A percentile compares a stretch with the other conserved stretches of the same genome.
Conservation (phyloP, 1,139 yeast genomes). For the Candida neerlandica region DNA sequence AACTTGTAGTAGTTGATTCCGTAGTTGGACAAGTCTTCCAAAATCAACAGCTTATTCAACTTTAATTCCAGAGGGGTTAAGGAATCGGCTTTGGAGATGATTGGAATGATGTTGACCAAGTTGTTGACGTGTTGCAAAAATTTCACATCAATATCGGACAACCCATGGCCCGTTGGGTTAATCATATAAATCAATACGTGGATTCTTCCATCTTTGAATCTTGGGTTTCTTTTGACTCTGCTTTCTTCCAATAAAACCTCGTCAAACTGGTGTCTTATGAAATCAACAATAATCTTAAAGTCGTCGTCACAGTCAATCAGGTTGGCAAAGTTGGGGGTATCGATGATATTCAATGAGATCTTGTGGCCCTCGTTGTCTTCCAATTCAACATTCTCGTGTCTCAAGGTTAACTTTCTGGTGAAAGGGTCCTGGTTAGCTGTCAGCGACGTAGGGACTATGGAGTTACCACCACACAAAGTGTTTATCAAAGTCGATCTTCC, state of each 20-base stretch:
- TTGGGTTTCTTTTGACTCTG: constrained; percentile 49
- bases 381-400: constrained; percentile 53
- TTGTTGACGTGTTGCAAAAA: constrained; percentile 44
- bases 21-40: constrained; percentile 45
- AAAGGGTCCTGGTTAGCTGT: constrained; percentile 48
- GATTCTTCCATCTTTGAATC: constrained; percentile 52
- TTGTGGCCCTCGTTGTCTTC: constrained; percentile 56
- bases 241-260: constrained; percentile 52
- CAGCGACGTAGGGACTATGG: constrained; percentile 48
- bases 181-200: constrained; percentile 51
- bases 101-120: constrained; percentile 46
- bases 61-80: constrained; percentile 41
- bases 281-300: constrained; percentile 49
- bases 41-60: constrained; percentile 40
- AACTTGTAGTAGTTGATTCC: constrained; percentile 47
- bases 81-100: constrained; percentile 46
- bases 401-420: constrained; percentile 42
- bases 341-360: constrained; percentile 49
- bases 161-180: constrained; percentile 52
- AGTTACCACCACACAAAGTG: constrained; percentile 80
- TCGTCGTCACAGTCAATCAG: constrained; percentile 52
- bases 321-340: constrained; percentile 82
- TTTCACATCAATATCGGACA: constrained; percentile 41
- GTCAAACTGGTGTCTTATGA: constrained; percentile 52
- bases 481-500: constrained; percentile 67